These are phyloP conservation scores for Solanum hybrid DNA, from an alignment of 305 asterid genomes.

Conservation along the genomic window DNA sequence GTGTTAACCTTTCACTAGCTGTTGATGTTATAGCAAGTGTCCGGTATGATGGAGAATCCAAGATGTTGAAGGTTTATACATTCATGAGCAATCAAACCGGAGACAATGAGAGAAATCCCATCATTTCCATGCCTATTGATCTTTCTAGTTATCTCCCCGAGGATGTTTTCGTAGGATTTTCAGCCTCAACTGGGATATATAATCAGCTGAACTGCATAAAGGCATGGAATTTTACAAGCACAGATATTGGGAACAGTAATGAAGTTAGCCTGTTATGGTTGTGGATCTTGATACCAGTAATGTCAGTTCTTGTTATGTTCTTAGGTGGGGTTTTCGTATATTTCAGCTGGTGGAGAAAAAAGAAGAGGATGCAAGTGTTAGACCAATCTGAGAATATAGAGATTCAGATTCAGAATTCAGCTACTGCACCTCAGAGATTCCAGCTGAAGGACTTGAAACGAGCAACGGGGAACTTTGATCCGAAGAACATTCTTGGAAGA, in stretches of 20 bases:
- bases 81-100: not conserved
- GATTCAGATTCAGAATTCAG: slow-evolving; percentile 1
- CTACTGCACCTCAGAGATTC: slow-evolving; percentile 13
- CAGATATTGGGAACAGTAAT: not conserved
- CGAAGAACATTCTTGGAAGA: slow-evolving; percentile 5
- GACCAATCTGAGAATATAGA: not conserved
- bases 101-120: not conserved
- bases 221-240: slow-evolving; percentile 13
- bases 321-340: not conserved
- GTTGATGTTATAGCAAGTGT: slow-evolving; percentile 3
- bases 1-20: slow-evolving; percentile 7
- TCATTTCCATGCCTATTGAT: slow-evolving; percentile 4
- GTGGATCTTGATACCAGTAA: slow-evolving; percentile 8
- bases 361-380: not conserved
- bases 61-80: not conserved
- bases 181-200: slow-evolving; percentile 11
- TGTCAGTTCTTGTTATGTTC: not conserved
- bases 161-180: slow-evolving; percentile 11
- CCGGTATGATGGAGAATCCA: slow-evolving; percentile 2
- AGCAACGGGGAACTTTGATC: slow-evolving; percentile 6
- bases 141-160: not conserved
- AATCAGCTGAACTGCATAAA: slow-evolving; percentile 8
- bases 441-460: slow-evolving; percentile 1
- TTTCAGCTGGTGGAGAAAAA: not conserved
- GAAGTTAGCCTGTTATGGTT: not conserved